These are phyloP conservation scores for Aureobasidium leucospermi DNA, from an alignment of 2,329 filamentous ascomycete species.

Conservation along the genomic window DNA sequence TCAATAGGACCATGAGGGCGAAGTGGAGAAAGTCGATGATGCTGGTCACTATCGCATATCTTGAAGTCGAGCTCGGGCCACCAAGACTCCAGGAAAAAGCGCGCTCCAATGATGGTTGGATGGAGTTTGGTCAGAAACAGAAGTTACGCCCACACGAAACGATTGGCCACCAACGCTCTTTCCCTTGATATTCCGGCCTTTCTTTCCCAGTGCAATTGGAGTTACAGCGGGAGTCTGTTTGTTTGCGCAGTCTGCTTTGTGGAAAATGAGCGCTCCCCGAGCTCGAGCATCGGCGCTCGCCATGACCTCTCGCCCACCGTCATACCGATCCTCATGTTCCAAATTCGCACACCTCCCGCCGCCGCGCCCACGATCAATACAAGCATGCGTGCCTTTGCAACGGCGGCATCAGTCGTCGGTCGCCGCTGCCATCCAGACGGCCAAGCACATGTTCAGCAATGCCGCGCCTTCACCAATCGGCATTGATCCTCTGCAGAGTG, in stretches of 20 bases:
- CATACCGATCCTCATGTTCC: conserved; percentile 4
- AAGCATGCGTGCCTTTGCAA: conserved; percentile 2
- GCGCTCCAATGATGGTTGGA: not conserved
- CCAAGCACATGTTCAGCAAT: conserved; percentile 64
- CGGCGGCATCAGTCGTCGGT: conserved; percentile 51
- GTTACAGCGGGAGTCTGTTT: conserved; percentile 7
- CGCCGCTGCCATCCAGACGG: conserved; percentile 62
- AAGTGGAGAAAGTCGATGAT: not conserved
- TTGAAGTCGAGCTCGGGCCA: conserved; percentile 1
- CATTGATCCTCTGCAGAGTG: conserved; percentile 79
- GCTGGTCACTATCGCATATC: not conserved
- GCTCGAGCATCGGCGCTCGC: conserved; percentile 29
- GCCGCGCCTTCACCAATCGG: conserved; percentile 57
- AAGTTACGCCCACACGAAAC: not conserved
- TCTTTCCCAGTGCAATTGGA: not conserved
- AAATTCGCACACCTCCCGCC: not conserved
- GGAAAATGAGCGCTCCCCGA: conserved; percentile 27
- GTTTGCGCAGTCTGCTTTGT: not conserved
- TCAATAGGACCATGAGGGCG: conserved; percentile 62
- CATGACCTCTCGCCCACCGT: conserved; percentile 16
- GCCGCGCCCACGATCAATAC: conserved; percentile 15
- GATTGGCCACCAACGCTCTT: conserved; percentile 8
- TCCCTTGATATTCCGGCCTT: not conserved
- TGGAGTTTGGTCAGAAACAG: not conserved
- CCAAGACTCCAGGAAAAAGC: not conserved